Evolutionary conservation across 345 rosid genomes (phyloP), one percentile per base, ranked within the genome.

Genomic region (Bruguiera parviflora): DNA sequence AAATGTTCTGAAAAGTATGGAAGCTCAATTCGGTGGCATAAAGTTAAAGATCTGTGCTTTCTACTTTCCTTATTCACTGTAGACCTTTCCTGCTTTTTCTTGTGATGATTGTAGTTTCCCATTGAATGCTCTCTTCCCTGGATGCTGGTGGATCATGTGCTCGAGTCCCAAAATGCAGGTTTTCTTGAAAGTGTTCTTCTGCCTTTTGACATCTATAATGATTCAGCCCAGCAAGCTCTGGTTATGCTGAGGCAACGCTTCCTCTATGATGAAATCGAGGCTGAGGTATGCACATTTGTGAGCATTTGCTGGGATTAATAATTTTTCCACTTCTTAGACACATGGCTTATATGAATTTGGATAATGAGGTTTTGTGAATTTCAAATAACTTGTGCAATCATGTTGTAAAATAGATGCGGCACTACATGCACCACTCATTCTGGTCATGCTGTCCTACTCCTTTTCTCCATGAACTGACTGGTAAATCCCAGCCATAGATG

Each of bases 221-320:
- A 95, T 84, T 92, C 99, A 13, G 98, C 99, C 73, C 99, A 95
- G 86, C 96, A 90, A 79, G 99, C 99, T 69, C 78, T 95, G 80
- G 88, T 84, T 78, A 71, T 78, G 22, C 81, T 95, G 75, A 92
- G 85, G 75, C 99, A 95, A 77, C 90, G 99, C 8, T 95, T 88
- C 81, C 96, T 95, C 70, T 95, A 95, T 73, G 99, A 95, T 86
- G 99, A 95, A 87, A 89, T 95, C 82, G 99, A 95, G 76, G 98
- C 99, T 66, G 99, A 95, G 98, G 99, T 95, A 84, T 67, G 24
- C 51, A 46, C 29, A 59, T 52, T 56, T 65, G 58, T 70, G 27
- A 11, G 51, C 46, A 33, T 60, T 64, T 63, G 35, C 29, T 15
- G 61, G 33, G 33, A 15, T 31, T 31, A 25, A n/a, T 57, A 55